Base-by-base conservation (phyloP, 306 rosid species). In the Prosopis cineraria region DNA sequence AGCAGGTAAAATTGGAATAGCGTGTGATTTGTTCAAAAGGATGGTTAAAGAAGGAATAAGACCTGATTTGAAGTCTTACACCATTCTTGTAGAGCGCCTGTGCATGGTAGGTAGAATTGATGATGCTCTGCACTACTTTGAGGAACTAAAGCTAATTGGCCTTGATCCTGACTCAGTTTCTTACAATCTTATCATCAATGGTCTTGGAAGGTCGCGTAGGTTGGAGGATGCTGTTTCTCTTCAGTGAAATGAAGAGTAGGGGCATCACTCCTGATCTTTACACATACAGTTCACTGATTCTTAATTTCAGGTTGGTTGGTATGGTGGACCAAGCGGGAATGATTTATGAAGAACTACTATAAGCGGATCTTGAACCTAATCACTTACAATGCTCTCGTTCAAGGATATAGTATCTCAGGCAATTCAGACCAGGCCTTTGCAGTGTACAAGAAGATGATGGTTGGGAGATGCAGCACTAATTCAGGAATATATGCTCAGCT, bases 321-420 rank as follows among this genome's bases (percentile, higher is more conserved):
- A 92, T 88, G 96, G 89, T 85, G 74, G 98, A 95, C 72, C 78
- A 76, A 82, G 97, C 98, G 0, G 87, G 90, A 55, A 82, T 79
- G 65, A 81, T 95, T 86, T 95, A 84, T 29, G 92, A 95, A 69
- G 97, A 95, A 62, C 86, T 95, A 55, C 93, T 81, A 72, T 88
- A 77, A 45, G 63, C 59, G 77, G 98, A 98, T 60, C 84, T 95
- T 65, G 93, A 95, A 82, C 98, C 98, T 6, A 88, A 93, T 89
- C 87, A 95, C 98, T 24, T 91, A 90, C 79, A 95, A 95, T 80
- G 98, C 98, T 70, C 98, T 95, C 71, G 92, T 95, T 82, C 89
- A 96, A 64, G 96, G 90, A 63, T 88, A 95, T 63, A 78, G 97
- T 78, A 39, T 76, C 74, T 89, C 97, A 0, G 98, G 89, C 50